Evolutionary conservation across 1,284 basidiomycete genomes (phyloP).

Genomic region (Melanopsichium pennsylvanicum): DNA sequence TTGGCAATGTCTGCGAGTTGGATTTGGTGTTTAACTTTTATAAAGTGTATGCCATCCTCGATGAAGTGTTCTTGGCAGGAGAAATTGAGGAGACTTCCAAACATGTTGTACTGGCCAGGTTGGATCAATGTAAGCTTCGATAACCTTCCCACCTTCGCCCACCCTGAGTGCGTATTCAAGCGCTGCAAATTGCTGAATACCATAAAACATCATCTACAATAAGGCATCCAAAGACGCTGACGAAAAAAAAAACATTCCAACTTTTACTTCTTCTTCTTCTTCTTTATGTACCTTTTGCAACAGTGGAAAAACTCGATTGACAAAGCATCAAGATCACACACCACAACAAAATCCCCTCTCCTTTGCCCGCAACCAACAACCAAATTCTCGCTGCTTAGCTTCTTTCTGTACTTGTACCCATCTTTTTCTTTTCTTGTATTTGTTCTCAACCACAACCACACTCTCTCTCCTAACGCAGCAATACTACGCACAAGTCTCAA

Average conservation of each 20-base stretch:
- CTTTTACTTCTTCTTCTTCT: not conserved
- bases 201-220: too few relatives aligned
- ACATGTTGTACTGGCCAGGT: conserved; percentile 85
- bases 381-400: too few relatives aligned
- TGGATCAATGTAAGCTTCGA: conserved; percentile 71
- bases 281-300: not conserved
- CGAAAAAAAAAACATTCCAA: too few relatives aligned
- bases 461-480: too few relatives aligned
- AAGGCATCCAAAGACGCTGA: too few relatives aligned
- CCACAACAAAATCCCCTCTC: too few relatives aligned
- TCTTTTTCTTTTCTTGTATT: not conserved
- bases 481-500: too few relatives aligned
- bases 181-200: too few relatives aligned
- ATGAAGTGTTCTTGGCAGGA: conserved; percentile 98
- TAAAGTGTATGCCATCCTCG: conserved; percentile 95
- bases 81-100: conserved; percentile 98
- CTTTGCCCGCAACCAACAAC: too few relatives aligned
- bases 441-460: not conserved
- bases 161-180: not conserved
- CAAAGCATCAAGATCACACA: too few relatives aligned
- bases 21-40: conserved; percentile 99
- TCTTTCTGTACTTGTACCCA: conserved; percentile 22
- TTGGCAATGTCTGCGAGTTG: conserved; percentile 96
- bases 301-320: conserved; percentile 45
- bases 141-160: not conserved